phyloP scores from a whole-genome alignment of 768 basidiomycete genomes.

The Cubamyces lactineus region DNA sequence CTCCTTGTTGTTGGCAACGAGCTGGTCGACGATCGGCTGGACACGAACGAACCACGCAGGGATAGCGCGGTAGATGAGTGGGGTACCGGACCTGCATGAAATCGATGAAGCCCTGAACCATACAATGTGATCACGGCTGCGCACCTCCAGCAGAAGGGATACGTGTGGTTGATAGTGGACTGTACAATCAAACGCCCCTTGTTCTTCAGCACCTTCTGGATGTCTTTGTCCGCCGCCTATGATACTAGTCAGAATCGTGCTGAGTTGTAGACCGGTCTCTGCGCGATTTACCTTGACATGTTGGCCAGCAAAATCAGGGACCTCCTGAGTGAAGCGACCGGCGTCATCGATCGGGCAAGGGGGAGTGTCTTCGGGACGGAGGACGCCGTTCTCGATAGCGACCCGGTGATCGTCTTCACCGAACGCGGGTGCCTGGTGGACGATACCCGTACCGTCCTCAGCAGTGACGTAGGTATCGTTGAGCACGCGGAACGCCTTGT shows the following conservation, averaged over 20 bases:
- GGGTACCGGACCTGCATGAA: constrained; percentile 81
- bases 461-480: constrained; percentile 93
- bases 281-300: constrained; percentile 76
- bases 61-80: constrained; percentile 93
- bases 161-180: constrained; percentile 84
- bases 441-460: constrained; percentile 94
- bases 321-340: constrained; percentile 86
- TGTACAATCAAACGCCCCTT: constrained; percentile 89
- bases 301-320: constrained; percentile 85
- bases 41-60: constrained; percentile 97
- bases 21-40: constrained; percentile 78
- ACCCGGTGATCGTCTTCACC: constrained; percentile 99
- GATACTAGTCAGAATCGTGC: neutral
- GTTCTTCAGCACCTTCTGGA: constrained; percentile 87
- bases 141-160: constrained; percentile 97
- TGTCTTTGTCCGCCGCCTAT: constrained; percentile 90
- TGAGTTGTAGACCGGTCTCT: too few species aligned
- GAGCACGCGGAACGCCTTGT: constrained; percentile 87
- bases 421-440: constrained; percentile 97
- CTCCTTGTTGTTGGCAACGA: constrained; percentile 87
- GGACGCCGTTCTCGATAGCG: constrained; percentile 78
- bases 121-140: constrained; percentile 10
- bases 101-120: neutral
- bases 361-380: constrained; percentile 89
- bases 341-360: constrained; percentile 95